Evolutionary conservation across 2,329 filamentous ascomycete genomes (phyloP).

Genomic region (Phialophora verrucosa): DNA sequence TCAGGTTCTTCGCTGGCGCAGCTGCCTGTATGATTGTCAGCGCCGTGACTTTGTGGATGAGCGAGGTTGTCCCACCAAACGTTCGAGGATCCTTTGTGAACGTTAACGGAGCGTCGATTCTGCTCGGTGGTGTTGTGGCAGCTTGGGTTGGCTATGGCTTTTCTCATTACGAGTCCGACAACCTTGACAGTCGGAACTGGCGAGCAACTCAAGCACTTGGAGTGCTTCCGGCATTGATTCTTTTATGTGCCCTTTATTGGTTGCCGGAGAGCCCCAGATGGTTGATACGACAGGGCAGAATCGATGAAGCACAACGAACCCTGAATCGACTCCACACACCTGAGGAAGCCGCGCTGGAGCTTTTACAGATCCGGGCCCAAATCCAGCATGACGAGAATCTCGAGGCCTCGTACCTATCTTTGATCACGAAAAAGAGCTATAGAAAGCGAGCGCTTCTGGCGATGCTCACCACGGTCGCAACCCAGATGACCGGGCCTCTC

Average conservation of each 20-base stretch:
- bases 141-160: slow-evolving; percentile 20
- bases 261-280: slow-evolving; percentile 26
- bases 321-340: slow-evolving; percentile 10
- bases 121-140: slow-evolving; percentile 19
- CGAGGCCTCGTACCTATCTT: slow-evolving; percentile 14
- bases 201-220: slow-evolving; percentile 6
- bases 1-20: slow-evolving; percentile 49
- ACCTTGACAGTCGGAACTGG: slow-evolving; percentile 2
- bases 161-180: neutral
- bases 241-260: slow-evolving; percentile 15
- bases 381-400: slow-evolving; percentile 17
- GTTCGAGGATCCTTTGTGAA: slow-evolving; percentile 17
- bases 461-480: too few species aligned
- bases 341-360: slow-evolving; percentile 24
- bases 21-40: slow-evolving; percentile 39
- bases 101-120: slow-evolving; percentile 13
- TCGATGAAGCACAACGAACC: slow-evolving; percentile 14
- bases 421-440: slow-evolving; percentile 24
- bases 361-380: slow-evolving; percentile 24
- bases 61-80: slow-evolving; percentile 15
- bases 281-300: slow-evolving; percentile 12
- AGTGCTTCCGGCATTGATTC: slow-evolving; percentile 8
- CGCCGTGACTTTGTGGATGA: slow-evolving; percentile 15
- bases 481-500: neutral
- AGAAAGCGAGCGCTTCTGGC: slow-evolving; percentile 19